phyloP scores from a whole-genome alignment of 78 protist genomes.

The Emiliania huxleyi region DNA sequence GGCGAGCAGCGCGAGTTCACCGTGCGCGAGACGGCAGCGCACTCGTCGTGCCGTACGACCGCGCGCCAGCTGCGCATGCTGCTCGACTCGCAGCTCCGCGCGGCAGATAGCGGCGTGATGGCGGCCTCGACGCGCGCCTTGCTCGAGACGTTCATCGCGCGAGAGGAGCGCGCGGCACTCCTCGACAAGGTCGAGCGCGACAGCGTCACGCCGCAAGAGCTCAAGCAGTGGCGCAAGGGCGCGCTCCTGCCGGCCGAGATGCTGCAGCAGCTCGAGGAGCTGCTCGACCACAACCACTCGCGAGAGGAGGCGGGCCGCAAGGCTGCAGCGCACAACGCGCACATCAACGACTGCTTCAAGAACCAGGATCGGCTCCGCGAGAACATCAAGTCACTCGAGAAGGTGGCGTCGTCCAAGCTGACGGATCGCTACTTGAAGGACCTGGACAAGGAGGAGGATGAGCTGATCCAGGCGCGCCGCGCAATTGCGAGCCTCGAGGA shows the following conservation, averaged over 20 bases:
- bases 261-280: not conserved
- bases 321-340: not conserved
- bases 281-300: not conserved
- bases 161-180: not conserved
- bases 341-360: not conserved
- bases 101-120: too few species aligned
- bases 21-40: not conserved
- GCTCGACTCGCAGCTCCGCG: too few species aligned
- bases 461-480: not conserved
- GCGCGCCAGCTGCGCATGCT: too few species aligned
- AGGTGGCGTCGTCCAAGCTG: not conserved
- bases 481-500: not conserved
- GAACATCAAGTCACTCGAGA: not conserved
- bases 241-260: not conserved
- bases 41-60: too few species aligned
- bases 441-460: conserved; percentile 17
- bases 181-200: not conserved
- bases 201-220: not conserved
- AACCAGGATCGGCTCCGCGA: conserved; percentile 18
- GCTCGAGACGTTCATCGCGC: not conserved
- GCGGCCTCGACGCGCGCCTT: not conserved
- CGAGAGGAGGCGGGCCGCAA: not conserved
- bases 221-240: not conserved
- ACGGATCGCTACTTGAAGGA: not conserved
- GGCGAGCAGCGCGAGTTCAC: not conserved